Evolutionary conservation across 305 asterid genomes (phyloP).

Genomic region (Solanum hybrid): DNA sequence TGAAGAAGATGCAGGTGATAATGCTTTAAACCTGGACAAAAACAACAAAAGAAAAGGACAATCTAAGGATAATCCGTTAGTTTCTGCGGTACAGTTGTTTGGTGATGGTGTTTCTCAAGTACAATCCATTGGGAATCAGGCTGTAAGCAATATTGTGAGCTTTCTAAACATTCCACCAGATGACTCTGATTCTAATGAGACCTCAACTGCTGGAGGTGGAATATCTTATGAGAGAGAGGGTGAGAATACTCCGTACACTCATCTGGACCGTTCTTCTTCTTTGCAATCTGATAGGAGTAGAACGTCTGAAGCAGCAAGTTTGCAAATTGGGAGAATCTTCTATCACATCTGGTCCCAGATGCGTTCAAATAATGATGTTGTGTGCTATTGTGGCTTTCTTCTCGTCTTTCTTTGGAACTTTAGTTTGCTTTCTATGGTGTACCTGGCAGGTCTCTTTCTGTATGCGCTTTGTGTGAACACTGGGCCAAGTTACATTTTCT

Average conservation of each 20-base stretch:
- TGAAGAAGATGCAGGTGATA: conserved; percentile 47
- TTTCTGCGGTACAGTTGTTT: conserved; percentile 84
- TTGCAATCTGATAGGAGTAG: conserved; percentile 69
- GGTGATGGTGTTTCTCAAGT: conserved; percentile 96
- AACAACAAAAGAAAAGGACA: conserved; percentile 44
- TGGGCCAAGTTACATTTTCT: conserved; percentile 82
- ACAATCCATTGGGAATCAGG: conserved; percentile 92
- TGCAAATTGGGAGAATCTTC: conserved; percentile 73
- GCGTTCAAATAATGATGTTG: conserved; percentile 85
- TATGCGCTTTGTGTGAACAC: conserved; percentile 93
- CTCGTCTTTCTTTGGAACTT: conserved; percentile 94
- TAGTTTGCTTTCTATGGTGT: conserved; percentile 92
- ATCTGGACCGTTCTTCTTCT: conserved; percentile 47
- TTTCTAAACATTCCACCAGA: conserved; percentile 72
- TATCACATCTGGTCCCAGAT: conserved; percentile 78
- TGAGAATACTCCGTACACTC: conserved; percentile 5
- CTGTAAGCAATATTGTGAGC: conserved; percentile 80
- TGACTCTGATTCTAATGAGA: conserved; percentile 64
- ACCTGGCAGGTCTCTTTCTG: conserved; percentile 78
- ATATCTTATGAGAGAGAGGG: conserved; percentile 21
- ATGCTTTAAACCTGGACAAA: conserved; percentile 23
- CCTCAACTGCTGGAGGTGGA: conserved; percentile 37
- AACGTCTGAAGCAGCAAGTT: conserved; percentile 58
- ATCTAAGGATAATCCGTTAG: conserved; percentile 62
- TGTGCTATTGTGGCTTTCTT: conserved; percentile 86